Conservation (phyloP, 495 filamentous ascomycete species). For the Aspergillus cavernicola region DNA sequence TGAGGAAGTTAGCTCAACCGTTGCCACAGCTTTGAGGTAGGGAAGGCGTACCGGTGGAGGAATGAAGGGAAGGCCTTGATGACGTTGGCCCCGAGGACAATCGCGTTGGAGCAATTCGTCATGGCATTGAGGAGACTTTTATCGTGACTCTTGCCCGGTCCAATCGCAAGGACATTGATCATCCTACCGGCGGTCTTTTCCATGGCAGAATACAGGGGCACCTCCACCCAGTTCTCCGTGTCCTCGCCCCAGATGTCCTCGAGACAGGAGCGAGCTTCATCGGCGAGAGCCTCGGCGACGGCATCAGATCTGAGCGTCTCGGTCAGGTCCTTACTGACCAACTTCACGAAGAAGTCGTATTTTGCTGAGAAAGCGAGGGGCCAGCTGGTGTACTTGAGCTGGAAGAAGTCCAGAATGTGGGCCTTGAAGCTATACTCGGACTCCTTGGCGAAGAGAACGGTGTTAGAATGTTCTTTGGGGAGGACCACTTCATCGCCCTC, state of each 20-base stretch:
- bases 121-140: slow-evolving; percentile 8
- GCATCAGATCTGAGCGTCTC: slow-evolving; percentile 7
- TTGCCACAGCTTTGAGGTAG: not conserved
- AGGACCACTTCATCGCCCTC: slow-evolving; percentile 14
- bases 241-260: slow-evolving; percentile 12
- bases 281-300: slow-evolving; percentile 6
- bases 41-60: not conserved
- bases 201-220: slow-evolving; percentile 9
- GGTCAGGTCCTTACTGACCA: slow-evolving; percentile 14
- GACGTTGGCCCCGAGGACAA: slow-evolving; percentile 11
- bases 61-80: slow-evolving; percentile 15
- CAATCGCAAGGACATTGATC: slow-evolving; percentile 15
- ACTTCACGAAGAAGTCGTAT: slow-evolving; percentile 15
- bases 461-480: slow-evolving; percentile 10
- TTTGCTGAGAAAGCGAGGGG: slow-evolving; percentile 12
- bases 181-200: slow-evolving; percentile 9
- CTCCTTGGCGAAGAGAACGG: slow-evolving; percentile 11
- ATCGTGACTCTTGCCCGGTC: slow-evolving; percentile 4
- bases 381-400: slow-evolving; percentile 15
- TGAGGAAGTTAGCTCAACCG: not conserved
- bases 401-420: slow-evolving; percentile 12
- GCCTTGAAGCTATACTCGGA: slow-evolving; percentile 12
- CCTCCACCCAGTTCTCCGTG: slow-evolving; percentile 8
- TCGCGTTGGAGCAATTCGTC: slow-evolving; percentile 12
- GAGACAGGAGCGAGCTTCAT: slow-evolving; percentile 12